Base-by-base conservation (phyloP, 148 eudicot species). In the Cornus suecica region DNA sequence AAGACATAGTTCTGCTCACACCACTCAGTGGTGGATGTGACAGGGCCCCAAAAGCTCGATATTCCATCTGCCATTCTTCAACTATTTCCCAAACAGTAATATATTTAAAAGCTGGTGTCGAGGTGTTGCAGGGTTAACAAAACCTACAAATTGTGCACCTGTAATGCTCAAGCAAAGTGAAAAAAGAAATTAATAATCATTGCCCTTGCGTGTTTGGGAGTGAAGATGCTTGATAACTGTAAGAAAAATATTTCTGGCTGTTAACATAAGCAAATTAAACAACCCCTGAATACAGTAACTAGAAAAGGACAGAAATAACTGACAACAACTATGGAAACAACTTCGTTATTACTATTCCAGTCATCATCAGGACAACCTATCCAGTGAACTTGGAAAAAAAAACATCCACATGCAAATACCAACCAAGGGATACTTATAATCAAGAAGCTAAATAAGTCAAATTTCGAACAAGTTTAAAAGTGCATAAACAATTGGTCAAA, bases 41-140 rank as follows among this genome's bases (percentile, higher is more conserved):
- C 97, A 70, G 97, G 97, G 34, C 97, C 97, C 97, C 97, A 92
- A 56, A 92, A 92, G 85, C 90, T 90, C 48, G 94, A 80, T 67
- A 89, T 73, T 68, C 84, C 90, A 82, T 83, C 90, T 60, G 83
- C 93, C 97, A 91, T 91, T 75, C 71, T 67, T 79, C 66, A 68
- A 52, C 73, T 56, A 25, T 42, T 48, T 34, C 68, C 73, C 10
- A 8, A 18, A 20, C 18, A 56, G 74, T 31, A 67, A n/a, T 25
- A 15, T 54, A 64, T 20, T 37, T 30, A n/a, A 30, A 22, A 58
- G 24, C 68, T 41, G 7, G 48, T 70, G 27, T 34, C 68, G 26
- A 76, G 32, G 69, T 34, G 26, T 68, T 63, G 8, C 54, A 54
- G 52, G 26, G 23, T 28, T 5, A 29, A 23, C 66, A 60, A 41